Conservation (phyloP, 176 grass and related monocot species). For the Lolium perenne region DNA sequence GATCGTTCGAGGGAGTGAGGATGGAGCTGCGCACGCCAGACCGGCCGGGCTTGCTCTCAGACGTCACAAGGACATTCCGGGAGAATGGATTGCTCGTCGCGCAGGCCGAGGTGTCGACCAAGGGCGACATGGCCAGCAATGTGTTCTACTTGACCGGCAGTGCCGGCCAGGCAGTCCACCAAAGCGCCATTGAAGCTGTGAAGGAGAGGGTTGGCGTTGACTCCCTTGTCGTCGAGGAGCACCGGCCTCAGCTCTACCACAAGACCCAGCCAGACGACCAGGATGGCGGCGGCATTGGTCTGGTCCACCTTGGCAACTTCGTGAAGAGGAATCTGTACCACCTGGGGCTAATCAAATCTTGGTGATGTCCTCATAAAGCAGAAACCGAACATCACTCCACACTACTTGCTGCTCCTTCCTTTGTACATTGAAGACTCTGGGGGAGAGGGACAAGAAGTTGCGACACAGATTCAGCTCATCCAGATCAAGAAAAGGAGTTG, state of each 20-base stretch:
- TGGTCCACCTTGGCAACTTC: slow-evolving; percentile 72
- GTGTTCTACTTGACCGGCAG: slow-evolving; percentile 93
- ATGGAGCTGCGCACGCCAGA: slow-evolving; percentile 72
- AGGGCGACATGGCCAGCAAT: slow-evolving; percentile 64
- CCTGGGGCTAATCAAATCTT: slow-evolving; percentile 85
- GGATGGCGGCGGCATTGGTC: slow-evolving; percentile 49
- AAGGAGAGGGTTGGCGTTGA: slow-evolving; percentile 53
- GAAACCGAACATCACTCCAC: background rate
- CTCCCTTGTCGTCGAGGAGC: slow-evolving; percentile 65
- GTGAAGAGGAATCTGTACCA: slow-evolving; percentile 75
- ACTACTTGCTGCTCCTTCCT: background rate
- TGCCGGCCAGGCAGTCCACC: slow-evolving; percentile 60
- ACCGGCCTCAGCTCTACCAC: slow-evolving; percentile 44
- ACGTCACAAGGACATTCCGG: slow-evolving; percentile 77
- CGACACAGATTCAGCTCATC: slow-evolving; percentile 9
- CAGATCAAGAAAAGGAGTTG: background rate
- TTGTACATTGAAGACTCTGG: slow-evolving; percentile 34
- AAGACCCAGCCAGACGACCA: background rate
- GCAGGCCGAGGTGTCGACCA: slow-evolving; percentile 79
- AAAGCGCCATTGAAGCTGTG: slow-evolving; percentile 60
- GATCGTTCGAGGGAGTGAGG: slow-evolving; percentile 75
- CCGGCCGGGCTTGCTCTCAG: slow-evolving; percentile 64
- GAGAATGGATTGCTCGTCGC: slow-evolving; percentile 81
- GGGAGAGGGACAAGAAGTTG: background rate
- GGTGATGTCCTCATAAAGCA: slow-evolving; percentile 36